Evolutionary conservation across 2,329 filamentous ascomycete species (phyloP).

Genomic region (Pseudophaeomoniella oleicola): DNA sequence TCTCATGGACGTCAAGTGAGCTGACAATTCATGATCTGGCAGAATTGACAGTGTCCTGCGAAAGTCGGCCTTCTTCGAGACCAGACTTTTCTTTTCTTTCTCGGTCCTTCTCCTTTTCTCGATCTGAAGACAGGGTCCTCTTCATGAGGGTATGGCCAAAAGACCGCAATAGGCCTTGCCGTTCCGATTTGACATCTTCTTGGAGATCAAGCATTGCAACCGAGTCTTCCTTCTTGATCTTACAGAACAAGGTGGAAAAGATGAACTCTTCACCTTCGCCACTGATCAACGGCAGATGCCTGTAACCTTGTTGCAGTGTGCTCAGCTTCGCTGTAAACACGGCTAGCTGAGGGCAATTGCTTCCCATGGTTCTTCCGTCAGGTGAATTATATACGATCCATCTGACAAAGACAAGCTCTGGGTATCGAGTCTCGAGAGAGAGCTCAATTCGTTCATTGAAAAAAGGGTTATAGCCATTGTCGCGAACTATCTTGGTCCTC

Average conservation of each 20-base stretch:
- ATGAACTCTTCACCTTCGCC: conserved; percentile 81
- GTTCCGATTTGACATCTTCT: conserved; percentile 24
- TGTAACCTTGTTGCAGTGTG: conserved; percentile 81
- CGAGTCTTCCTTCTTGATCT: conserved; percentile 52
- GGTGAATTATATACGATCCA: conserved; percentile 82
- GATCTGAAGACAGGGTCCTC: conserved; percentile 23
- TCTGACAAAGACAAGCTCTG: conserved; percentile 82
- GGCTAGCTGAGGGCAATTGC: conserved; percentile 52
- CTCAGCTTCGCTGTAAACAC: conserved; percentile 86
- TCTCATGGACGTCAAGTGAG: no score
- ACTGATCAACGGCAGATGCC: conserved; percentile 80
- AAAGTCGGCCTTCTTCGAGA: not conserved
- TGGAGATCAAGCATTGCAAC: conserved; percentile 23
- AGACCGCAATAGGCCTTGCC: conserved; percentile 24
- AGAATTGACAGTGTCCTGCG: not conserved
- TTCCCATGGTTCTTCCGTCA: conserved; percentile 57
- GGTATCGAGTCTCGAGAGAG: conserved; percentile 81
- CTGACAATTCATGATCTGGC: not conserved
- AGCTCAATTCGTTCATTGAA: conserved; percentile 72
- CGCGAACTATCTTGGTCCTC: conserved; percentile 64
- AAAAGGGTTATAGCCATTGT: conserved; percentile 86
- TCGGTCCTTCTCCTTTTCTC: conserved; percentile 18
- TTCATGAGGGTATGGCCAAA: conserved; percentile 31
- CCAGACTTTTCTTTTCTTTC: conserved; percentile 8
- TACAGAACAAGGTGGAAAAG: conserved; percentile 88